Conservation (phyloP, 805 yeast species). For the Yamadazyma endophytica region DNA sequence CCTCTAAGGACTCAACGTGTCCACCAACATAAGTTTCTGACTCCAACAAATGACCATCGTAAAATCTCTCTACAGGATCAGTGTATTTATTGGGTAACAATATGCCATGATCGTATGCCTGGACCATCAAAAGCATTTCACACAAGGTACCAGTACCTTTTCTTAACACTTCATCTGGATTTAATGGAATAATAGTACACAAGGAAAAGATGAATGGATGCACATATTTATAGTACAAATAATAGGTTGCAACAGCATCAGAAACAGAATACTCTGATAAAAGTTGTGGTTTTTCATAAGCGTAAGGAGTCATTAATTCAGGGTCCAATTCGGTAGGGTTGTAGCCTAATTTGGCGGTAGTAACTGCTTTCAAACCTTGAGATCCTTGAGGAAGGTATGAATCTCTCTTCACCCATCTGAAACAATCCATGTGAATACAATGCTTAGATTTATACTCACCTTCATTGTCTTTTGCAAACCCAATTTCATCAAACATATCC, state of each 20-base stretch:
- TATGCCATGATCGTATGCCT: constrained; percentile 77
- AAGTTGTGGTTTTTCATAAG: constrained; percentile 87
- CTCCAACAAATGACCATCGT: constrained; percentile 89
- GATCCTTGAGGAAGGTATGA: constrained; percentile 97
- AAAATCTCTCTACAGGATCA: constrained; percentile 92
- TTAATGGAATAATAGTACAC: constrained; percentile 91
- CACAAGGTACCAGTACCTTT: constrained; percentile 98
- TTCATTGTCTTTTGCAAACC: constrained; percentile 83
- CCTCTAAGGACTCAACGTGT: constrained; percentile 95
- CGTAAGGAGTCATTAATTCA: constrained; percentile 97
- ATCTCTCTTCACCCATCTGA: constrained; percentile 96
- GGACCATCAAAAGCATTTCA: constrained; percentile 96
- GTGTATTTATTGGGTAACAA: constrained; percentile 88
- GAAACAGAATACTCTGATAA: constrained; percentile 97
- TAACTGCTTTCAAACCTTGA: constrained; percentile 96
- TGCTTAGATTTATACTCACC: constrained; percentile 90
- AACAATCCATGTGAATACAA: constrained; percentile 97
- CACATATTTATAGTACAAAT: constrained; percentile 91
- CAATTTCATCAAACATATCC: constrained; percentile 88
- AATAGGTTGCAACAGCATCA: constrained; percentile 98
- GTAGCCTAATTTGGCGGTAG: constrained; percentile 91
- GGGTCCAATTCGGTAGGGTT: constrained; percentile 97
- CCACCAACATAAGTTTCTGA: constrained; percentile 99
- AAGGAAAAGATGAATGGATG: constrained; percentile 95
- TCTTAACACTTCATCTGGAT: constrained; percentile 93